phyloP scores from a whole-genome alignment of 192 early-diverging fungal genomes.

The Backusella macrospora region DNA sequence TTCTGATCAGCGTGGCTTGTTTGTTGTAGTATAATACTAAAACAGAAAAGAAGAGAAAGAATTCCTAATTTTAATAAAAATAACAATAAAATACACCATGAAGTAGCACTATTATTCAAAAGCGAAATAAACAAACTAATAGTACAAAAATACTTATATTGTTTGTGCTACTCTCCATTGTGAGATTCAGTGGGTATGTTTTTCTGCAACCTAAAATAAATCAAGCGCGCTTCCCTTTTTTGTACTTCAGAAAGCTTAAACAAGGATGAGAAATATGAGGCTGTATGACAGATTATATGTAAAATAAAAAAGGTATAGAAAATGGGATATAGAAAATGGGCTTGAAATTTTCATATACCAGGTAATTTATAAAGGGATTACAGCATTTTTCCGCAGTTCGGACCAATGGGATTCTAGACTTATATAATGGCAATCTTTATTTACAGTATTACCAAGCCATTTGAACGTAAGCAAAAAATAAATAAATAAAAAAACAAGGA shows the following conservation, averaged over 20 bases:
- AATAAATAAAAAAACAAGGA: not conserved
- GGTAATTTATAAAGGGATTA: not conserved
- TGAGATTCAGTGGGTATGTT: not conserved
- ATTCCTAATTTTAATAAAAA: not conserved
- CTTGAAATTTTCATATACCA: not conserved
- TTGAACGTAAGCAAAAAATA: not conserved
- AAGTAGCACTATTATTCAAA: not conserved
- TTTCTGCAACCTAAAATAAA: not conserved
- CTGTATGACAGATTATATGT: not conserved
- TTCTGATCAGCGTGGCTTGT: not conserved
- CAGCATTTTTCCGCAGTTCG: not conserved
- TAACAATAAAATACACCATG: not conserved
- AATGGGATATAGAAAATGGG: not conserved
- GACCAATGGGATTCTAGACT: not conserved
- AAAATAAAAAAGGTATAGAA: not conserved
- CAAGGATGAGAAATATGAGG: not conserved
- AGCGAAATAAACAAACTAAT: not conserved
- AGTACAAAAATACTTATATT: not conserved
- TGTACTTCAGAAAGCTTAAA: not conserved
- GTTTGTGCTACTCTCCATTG: not conserved
- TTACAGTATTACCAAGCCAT: not conserved
- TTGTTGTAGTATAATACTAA: not conserved
- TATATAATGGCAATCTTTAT: not conserved
- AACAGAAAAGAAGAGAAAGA: not conserved
- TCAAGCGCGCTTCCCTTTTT: not conserved